Base-by-base conservation (phyloP, 305 asterid species). In the Solanum hybrid region DNA sequence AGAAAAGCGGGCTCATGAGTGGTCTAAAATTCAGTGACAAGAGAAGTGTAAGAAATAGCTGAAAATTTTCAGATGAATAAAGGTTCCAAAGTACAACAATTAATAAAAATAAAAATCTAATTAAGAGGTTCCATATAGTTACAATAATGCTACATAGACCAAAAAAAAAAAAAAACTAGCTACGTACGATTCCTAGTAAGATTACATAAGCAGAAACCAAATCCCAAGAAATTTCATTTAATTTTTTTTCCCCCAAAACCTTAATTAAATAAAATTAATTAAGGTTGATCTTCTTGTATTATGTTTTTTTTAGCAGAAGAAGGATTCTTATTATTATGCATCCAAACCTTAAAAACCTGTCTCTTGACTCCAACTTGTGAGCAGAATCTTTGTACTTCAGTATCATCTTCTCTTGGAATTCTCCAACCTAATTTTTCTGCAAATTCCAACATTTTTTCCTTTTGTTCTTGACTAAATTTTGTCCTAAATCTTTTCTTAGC, bases 341-440 rank as follows among this genome's bases (percentile, higher is more conserved):
- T 95, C 99, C 99, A 97, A 14, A 97, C 99, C 90, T 97, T 97
- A 91, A 97, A 96, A n/a, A 97, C 98, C 90, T 96, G 99, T 89
- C 99, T 92, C 89, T 95, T 95, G 13, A 97, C 99, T 5, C 99
- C 99, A 20, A 94, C 95, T 87, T 97, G 98, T 9, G 91, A 94
- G 56, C 99, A 97, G 87, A 97, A 97, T 92, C 98, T 93, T 93
- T 96, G 99, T 46, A 95, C 90, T 64, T 97, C 98, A 4, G 92
- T 77, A 26, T 97, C 99, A 27, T 95, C 98, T 90, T 96, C 99
- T 72, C 98, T 94, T 3, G 99, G 99, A 26, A 97, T 97, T 92
- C 99, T 90, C 99, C 99, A 97, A 31, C 99, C 99, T 76, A 97
- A 89, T 88, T 95, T 96, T 94, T 95, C 99, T 10, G 99, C 98